Conservation (phyloP, 495 filamentous ascomycete species). For the Podospora australis region DNA sequence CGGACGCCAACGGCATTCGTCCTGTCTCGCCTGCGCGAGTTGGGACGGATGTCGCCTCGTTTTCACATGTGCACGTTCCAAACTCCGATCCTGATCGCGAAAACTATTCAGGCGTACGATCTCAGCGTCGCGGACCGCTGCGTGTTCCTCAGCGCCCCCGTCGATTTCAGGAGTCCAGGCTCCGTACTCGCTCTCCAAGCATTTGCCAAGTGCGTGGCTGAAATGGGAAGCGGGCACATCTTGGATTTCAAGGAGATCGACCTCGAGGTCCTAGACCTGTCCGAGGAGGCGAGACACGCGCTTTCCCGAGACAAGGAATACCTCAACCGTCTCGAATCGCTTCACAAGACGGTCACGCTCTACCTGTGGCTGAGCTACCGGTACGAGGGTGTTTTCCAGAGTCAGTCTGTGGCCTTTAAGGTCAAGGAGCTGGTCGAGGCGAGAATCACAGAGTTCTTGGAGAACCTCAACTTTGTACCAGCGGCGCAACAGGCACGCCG, state of each 20-base stretch:
- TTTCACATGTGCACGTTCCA: constrained; percentile 68
- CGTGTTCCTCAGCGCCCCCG: constrained; percentile 67
- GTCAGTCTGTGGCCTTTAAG: constrained; percentile 69
- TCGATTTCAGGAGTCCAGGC: constrained; percentile 28
- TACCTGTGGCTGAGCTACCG: constrained; percentile 82
- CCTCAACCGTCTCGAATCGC: constrained; percentile 57
- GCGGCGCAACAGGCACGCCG: constrained; percentile 11
- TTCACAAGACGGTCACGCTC: constrained; percentile 76
- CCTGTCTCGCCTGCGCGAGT: constrained; percentile 61
- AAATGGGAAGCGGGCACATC: constrained; percentile 55
- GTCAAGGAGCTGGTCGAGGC: constrained; percentile 74
- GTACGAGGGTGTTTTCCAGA: constrained; percentile 70
- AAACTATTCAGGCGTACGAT: constrained; percentile 58
- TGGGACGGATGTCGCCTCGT: constrained; percentile 49
- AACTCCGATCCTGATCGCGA: constrained; percentile 56
- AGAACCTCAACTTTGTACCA: constrained; percentile 22
- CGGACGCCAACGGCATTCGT: constrained; percentile 72
- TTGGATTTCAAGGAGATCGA: constrained; percentile 58
- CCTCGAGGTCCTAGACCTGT: constrained; percentile 58
- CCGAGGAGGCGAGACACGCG: constrained; percentile 17
- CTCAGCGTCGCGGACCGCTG: constrained; percentile 67
- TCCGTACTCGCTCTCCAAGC: constrained; percentile 43
- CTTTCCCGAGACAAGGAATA: constrained; percentile 38
- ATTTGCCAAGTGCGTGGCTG: constrained; percentile 61
- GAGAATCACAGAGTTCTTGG: constrained; percentile 63